phyloP scores from a whole-genome alignment of 2,329 filamentous ascomycete genomes.

The Colletotrichum tropicale region DNA sequence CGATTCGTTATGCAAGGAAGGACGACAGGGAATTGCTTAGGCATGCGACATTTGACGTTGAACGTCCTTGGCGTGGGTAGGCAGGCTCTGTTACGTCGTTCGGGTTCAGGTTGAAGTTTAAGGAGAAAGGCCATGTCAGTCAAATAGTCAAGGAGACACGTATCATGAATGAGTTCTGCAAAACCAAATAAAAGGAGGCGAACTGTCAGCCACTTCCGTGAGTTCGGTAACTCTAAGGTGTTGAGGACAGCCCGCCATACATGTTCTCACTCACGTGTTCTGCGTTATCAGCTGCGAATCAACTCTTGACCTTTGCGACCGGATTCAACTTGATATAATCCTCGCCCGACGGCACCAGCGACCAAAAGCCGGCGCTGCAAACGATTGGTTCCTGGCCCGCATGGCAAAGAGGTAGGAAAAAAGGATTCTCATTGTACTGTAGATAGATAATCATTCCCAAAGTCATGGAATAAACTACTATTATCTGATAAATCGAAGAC shows the following conservation, averaged over 20 bases:
- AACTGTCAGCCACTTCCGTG: neutral
- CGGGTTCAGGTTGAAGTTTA: neutral
- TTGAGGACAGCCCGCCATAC: neutral
- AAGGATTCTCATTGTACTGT: neutral
- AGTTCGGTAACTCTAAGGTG: neutral
- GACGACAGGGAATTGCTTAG: neutral
- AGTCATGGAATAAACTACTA: neutral
- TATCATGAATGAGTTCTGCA: neutral
- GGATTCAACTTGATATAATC: neutral
- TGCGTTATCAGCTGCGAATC: neutral
- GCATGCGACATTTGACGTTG: neutral
- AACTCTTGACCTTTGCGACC: neutral
- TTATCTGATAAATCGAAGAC: neutral
- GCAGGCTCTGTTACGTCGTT: neutral
- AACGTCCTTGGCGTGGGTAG: neutral
- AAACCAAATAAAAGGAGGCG: neutral
- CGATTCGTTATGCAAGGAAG: neutral
- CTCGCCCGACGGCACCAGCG: neutral
- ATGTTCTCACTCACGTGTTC: neutral
- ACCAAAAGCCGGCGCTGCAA: neutral
- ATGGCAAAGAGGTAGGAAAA: neutral
- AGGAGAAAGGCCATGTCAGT: neutral
- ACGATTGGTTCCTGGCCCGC: neutral
- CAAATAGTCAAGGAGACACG: neutral
- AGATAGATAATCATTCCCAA: rapidly evolving